Conservation (phyloP, 768 basidiomycete genomes). For the Mycena maculata region DNA sequence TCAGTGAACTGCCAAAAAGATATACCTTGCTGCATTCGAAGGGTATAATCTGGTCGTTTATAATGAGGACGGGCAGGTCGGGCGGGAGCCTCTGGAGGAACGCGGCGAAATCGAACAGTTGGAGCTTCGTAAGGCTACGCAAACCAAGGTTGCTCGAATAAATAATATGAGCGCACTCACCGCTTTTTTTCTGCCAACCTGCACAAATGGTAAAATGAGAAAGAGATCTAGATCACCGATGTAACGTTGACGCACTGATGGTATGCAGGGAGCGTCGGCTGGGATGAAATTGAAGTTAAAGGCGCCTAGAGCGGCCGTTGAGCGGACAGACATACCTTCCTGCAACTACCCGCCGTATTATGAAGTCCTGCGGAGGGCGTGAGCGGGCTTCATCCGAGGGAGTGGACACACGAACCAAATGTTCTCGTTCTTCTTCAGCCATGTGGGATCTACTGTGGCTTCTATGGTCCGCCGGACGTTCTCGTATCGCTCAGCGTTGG, state of each 20-base stretch:
- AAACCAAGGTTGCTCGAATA: neutral
- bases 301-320: neutral
- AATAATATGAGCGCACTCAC: constrained; percentile 7
- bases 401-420: neutral
- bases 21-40: constrained; percentile 45
- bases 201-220: neutral
- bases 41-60: constrained; percentile 53
- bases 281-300: neutral
- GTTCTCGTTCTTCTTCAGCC: constrained; percentile 20
- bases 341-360: constrained; percentile 24
- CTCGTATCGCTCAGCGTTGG: constrained; percentile 17
- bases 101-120: constrained; percentile 46
- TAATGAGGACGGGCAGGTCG: constrained; percentile 50
- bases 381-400: too few relatives aligned
- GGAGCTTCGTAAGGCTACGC: constrained; percentile 38
- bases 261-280: constrained; percentile 29
- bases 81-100: constrained; percentile 43
- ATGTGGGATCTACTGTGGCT: constrained; percentile 25
- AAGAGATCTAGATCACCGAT: neutral
- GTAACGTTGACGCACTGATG: constrained; percentile 22
- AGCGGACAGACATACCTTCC: constrained; percentile 3
- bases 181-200: constrained; percentile 35
- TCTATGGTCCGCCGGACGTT: constrained; percentile 25
- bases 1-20: neutral
- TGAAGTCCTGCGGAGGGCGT: constrained; percentile 12